Evolutionary conservation across 2,329 filamentous ascomycete genomes (phyloP), one percentile per base, ranked within the genome.

Genomic region (Aspergillus fructus): DNA sequence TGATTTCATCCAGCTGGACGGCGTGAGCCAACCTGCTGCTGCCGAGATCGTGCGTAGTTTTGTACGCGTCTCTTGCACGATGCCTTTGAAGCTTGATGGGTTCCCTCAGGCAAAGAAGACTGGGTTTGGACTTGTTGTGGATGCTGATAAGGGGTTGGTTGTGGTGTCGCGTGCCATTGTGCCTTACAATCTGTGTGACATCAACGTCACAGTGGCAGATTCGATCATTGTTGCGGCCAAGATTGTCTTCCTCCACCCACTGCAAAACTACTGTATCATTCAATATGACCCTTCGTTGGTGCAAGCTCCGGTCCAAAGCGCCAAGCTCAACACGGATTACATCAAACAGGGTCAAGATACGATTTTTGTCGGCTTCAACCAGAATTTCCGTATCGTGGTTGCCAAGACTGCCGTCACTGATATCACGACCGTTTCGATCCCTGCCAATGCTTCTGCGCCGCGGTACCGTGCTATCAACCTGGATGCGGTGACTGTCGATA

Each of bases 311-410:
- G 93, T 99, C 12, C 85, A 93, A 78, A 93, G 90, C 62, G 94
- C 96, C 4, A 90, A 86, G 66, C 83, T 99, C 49, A 91, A 91
- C 68, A 86, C 82, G 5, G 86, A 90, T 55, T 86, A 87, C 66
- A 91, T 97, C 71, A 93, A 91, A 51, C 94, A 97, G 78, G 94
- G 94, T 37, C 91, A 93, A 49, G 89, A 93, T 56, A 97, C 93
- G 0, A 93, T 96, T 64, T 99, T 99, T 76, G 89, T 99, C 62
- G 96, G 94, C n/a, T 96, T 96, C 79, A 99, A 99, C 71, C 88
- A 96, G 64, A 97, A 97, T 64, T 89, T 93, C 60, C 87, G 93
- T 37, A 91, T 97, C 41, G 93, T 97, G 4, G 91, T 97, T 65
- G 90, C 92, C 5, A 92, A 96, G 66, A 97, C 94, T 0, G 91